phyloP scores from a whole-genome alignment of 108 stramenopile genomes.

The Tribonema minus region DNA sequence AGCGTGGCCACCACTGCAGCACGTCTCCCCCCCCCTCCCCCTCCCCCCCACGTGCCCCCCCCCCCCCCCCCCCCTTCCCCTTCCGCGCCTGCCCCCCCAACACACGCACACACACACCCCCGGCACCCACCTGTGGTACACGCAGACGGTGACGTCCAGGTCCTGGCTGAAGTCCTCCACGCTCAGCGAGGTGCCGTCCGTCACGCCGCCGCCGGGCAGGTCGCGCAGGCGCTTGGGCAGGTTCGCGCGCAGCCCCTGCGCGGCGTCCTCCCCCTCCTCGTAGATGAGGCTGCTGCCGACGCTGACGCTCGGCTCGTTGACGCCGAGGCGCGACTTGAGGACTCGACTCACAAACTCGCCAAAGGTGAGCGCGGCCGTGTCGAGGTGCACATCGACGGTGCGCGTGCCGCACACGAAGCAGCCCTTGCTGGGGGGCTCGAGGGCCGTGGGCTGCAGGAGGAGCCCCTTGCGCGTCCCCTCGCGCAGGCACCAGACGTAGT shows the following conservation, averaged over 20 bases:
- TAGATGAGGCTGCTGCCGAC: slow-evolving; percentile 12
- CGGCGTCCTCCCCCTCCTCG: slow-evolving; percentile 32
- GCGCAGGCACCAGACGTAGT: slow-evolving; percentile 40
- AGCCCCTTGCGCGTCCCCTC: slow-evolving; percentile 36
- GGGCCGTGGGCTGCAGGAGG: slow-evolving; percentile 63
- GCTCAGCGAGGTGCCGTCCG: background rate
- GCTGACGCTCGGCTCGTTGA: slow-evolving; percentile 29
- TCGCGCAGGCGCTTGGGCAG: slow-evolving; percentile 23
- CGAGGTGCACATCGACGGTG: slow-evolving; percentile 20
- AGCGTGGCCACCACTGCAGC: no score
- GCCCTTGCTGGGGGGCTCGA: slow-evolving; percentile 70
- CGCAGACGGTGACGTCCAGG: slow-evolving; percentile 7
- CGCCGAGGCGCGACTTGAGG: slow-evolving; percentile 16
- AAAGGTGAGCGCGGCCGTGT: slow-evolving; percentile 16
- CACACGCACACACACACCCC: no score
- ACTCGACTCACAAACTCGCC: slow-evolving; percentile 15
- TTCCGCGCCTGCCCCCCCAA: no score
- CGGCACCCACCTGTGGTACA: slow-evolving; percentile 14
- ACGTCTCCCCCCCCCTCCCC: no score
- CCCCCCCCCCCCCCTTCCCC: no score
- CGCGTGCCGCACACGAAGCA: slow-evolving; percentile 82
- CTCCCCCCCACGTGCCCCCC: no score
- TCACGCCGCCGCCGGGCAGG: slow-evolving; percentile 15
- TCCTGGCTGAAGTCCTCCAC: slow-evolving; percentile 38
- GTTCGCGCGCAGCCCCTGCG: background rate